A percentile compares a stretch with the other conserved stretches of the same genome.
phyloP scores from a whole-genome alignment of 2,329 filamentous ascomycete species.

The Rhytidhysteron rufulum region DNA sequence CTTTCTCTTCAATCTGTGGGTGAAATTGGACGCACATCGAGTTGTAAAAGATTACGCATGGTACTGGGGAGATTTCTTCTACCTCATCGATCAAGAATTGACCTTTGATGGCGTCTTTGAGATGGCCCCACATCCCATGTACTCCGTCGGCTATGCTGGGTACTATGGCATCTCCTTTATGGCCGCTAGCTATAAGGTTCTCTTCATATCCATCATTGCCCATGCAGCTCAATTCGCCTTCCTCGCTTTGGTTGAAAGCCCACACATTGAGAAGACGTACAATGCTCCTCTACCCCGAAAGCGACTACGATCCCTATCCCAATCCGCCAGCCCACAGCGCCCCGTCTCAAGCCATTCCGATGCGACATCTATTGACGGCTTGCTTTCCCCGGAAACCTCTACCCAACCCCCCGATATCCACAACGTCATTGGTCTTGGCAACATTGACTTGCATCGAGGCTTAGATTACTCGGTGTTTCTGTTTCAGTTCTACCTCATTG shows the following conservation, averaged over 20 bases:
- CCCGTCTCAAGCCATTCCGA: constrained; percentile 34
- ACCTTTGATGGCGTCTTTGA: constrained; percentile 99
- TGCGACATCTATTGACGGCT: constrained; percentile 32
- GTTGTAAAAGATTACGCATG: constrained; percentile 99
- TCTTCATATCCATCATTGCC: constrained; percentile 93
- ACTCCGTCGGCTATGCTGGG: constrained; percentile 94
- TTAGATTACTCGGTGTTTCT: constrained; percentile 80
- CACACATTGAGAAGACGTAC: constrained; percentile 97
- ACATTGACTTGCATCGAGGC: constrained; percentile 83
- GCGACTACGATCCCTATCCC: constrained; percentile 35
- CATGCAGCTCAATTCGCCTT: constrained; percentile 95
- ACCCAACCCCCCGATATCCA: constrained; percentile 67
- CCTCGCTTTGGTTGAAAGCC: constrained; percentile 86
- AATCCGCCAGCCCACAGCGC: constrained; percentile 34
- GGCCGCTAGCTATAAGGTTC: constrained; percentile 94
- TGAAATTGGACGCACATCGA: constrained; percentile 94
- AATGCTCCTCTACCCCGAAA: constrained; percentile 77
- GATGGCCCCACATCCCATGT: constrained; percentile 98
- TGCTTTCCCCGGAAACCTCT: constrained; percentile 39
- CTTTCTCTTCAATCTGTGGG: constrained; percentile 94
- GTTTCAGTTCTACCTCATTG: constrained; percentile 70
- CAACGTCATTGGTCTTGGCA: constrained; percentile 76
- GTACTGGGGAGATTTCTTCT: constrained; percentile 99
- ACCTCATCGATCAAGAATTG: constrained; percentile 93
- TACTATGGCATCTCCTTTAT: constrained; percentile 99